Evolutionary conservation across 768 basidiomycete genomes (phyloP).

Genomic region (Mycena belliarum): DNA sequence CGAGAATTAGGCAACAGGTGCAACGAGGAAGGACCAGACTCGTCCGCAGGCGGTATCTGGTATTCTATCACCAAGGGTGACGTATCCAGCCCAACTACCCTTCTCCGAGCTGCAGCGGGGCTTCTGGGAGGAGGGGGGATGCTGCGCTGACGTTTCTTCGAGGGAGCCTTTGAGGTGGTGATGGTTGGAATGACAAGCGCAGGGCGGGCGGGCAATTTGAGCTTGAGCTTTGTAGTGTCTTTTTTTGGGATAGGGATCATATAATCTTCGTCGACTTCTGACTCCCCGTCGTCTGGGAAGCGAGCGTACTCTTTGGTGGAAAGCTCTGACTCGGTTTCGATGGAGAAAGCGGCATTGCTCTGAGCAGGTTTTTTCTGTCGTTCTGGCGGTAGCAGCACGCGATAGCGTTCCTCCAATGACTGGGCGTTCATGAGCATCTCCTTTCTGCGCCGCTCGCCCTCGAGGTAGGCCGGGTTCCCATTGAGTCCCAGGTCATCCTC

Average conservation of each 20-base stretch:
- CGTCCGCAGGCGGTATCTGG: not conserved
- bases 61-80: not conserved
- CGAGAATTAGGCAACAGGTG: not conserved
- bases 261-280: constrained; percentile 33
- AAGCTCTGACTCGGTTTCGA: constrained; percentile 28
- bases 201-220: constrained; percentile 33
- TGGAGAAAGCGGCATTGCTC: constrained; percentile 16
- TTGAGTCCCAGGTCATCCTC: constrained; percentile 36
- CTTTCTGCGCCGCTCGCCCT: constrained; percentile 73
- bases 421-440: constrained; percentile 75
- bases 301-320: constrained; percentile 16
- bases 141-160: constrained; percentile 28
- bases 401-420: constrained; percentile 70
- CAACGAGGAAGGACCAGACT: constrained; percentile 7
- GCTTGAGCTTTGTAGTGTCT: constrained; percentile 37
- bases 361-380: constrained; percentile 38
- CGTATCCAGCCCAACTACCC: not conserved
- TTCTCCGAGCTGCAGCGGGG: constrained; percentile 1
- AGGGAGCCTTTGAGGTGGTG: constrained; percentile 25
- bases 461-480: constrained; percentile 41
- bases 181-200: constrained; percentile 23
- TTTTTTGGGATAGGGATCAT: constrained; percentile 26
- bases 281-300: constrained; percentile 25
- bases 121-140: constrained; percentile 5
- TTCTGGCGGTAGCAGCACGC: constrained; percentile 72